Conservation (phyloP, 2,329 filamentous ascomycete species). For the Aspergillus floridensis region DNA sequence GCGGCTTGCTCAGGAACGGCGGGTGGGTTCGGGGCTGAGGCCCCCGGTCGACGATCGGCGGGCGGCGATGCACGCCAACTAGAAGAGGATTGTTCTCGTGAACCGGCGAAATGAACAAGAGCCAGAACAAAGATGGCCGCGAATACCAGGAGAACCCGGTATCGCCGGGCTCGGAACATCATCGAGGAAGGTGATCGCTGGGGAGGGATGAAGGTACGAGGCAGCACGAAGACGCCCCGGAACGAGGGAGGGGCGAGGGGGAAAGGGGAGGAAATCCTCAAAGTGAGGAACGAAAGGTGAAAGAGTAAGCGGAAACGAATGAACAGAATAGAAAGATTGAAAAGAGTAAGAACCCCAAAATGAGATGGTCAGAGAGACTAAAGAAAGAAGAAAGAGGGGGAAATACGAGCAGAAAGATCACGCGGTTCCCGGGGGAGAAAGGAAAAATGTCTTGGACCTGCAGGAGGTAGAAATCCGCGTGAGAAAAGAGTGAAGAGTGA, state of each 20-base stretch:
- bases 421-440: not conserved
- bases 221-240: not conserved
- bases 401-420: not conserved
- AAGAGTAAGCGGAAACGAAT: conserved; percentile 1
- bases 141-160: conserved; percentile 47
- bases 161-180: conserved; percentile 51
- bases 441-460: not conserved
- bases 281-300: conserved; percentile 1
- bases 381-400: not conserved
- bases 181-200: conserved; percentile 1
- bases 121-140: conserved; percentile 43
- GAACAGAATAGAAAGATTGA: not conserved
- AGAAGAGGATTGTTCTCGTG: conserved; percentile 34
- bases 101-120: conserved; percentile 52
- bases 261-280: not conserved
- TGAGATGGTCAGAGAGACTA: not conserved
- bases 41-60: conserved; percentile 14
- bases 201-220: conserved; percentile 7
- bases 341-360: not conserved
- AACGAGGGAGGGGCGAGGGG: not conserved
- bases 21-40: conserved; percentile 13
- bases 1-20: conserved; percentile 5
- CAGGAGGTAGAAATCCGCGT: not conserved
- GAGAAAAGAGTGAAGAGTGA: not conserved
- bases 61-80: conserved; percentile 13